A percentile compares a stretch with the other conserved stretches of the same genome.
phyloP scores from a whole-genome alignment of 306 rosid genomes.

The Rosa persica region DNA sequence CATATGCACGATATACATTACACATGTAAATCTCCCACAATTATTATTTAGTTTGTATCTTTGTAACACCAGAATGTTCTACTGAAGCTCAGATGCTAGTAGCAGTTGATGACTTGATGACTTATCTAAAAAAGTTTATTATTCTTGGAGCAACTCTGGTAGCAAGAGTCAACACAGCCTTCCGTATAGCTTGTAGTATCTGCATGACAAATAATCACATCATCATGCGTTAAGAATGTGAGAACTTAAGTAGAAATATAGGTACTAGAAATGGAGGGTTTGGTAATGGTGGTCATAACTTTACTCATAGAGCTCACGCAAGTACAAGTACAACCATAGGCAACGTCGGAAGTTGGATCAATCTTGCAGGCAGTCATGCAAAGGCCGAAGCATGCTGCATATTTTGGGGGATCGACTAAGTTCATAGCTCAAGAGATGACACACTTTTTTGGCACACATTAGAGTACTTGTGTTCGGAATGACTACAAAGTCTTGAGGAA shows the following conservation, averaged over 20 bases:
- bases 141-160: neutral
- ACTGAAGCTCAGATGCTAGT: too few relatives aligned
- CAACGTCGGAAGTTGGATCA: neutral
- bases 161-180: neutral
- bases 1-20: too few relatives aligned
- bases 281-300: neutral
- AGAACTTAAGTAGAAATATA: neutral
- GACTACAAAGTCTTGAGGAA: neutral
- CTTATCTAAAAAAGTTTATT: too few relatives aligned
- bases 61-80: too few relatives aligned
- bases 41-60: too few relatives aligned
- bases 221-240: neutral
- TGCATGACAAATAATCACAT: neutral
- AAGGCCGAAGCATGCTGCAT: neutral
- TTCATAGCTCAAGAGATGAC: neutral
- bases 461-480: too few relatives aligned
- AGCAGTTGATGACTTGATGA: too few relatives aligned
- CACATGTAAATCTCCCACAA: too few relatives aligned
- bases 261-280: neutral
- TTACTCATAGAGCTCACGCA: neutral
- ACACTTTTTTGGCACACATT: neutral
- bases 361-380: neutral
- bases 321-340: neutral
- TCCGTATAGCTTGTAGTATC: neutral
- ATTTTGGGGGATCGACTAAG: neutral